A percentile compares a stretch with the other conserved stretches of the same genome.
These are phyloP conservation scores for Trypethelium eluteriae DNA, from an alignment of 495 filamentous ascomycete species.

Conservation along the genomic window DNA sequence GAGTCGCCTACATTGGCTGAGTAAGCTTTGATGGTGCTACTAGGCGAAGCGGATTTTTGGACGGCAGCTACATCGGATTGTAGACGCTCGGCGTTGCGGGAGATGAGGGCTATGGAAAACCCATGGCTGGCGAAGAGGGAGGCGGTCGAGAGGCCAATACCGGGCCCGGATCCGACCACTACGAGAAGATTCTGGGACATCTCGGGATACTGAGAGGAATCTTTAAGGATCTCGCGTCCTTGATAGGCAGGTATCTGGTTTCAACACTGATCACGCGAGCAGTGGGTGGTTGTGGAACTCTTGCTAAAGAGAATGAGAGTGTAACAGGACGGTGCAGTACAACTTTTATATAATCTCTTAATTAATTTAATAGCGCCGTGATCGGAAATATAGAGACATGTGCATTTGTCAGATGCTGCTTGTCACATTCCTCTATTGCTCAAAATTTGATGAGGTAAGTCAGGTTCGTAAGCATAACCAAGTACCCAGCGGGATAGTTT, in stretches of 20 bases:
- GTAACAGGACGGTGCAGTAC: not conserved
- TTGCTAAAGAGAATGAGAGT: not conserved
- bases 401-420: conserved; percentile 4
- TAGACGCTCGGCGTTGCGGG: conserved; percentile 17
- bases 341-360: not conserved
- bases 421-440: not conserved
- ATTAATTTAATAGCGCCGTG: not conserved
- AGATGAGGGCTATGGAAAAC: conserved; percentile 27
- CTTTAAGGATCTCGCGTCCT: not conserved
- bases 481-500: too few species aligned
- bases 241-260: not conserved
- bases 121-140: conserved; percentile 21
- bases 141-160: conserved; percentile 22
- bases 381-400: not conserved
- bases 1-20: conserved; percentile 19
- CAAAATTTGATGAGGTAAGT: not conserved
- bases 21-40: conserved; percentile 22
- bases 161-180: conserved; percentile 22
- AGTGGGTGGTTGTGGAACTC: not conserved
- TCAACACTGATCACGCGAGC: not conserved
- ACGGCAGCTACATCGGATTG: conserved; percentile 20
- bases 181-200: conserved; percentile 22
- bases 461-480: too few species aligned
- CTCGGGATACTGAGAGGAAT: not conserved
- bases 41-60: conserved; percentile 19